Evolutionary conservation across 352 stramenopile genomes (phyloP).

Genomic region (Phytophthora capsici): DNA sequence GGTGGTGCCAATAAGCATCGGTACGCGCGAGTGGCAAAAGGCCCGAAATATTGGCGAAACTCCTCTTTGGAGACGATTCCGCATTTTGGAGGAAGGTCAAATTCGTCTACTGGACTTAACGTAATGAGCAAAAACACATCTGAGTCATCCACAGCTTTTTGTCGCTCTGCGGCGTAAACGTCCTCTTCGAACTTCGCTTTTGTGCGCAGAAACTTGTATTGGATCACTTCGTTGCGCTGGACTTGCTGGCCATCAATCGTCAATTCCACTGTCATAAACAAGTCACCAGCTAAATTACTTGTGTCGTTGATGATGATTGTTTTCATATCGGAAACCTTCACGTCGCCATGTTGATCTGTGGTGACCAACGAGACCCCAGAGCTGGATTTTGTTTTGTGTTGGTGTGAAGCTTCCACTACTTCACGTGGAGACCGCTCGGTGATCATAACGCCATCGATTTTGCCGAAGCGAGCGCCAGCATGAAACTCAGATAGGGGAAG

Average conservation of each 20-base stretch:
- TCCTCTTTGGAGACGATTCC: constrained; percentile 16
- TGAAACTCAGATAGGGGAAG: neutral
- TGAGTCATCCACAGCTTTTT: neutral
- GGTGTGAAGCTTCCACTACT: neutral
- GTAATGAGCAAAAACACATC: constrained; percentile 24
- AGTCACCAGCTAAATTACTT: neutral
- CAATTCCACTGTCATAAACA: neutral
- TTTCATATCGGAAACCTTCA: neutral
- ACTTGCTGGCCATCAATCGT: neutral
- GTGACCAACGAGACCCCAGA: neutral
- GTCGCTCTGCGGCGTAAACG: neutral
- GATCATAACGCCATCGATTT: neutral
- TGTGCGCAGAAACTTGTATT: neutral
- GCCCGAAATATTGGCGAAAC: constrained; percentile 24
- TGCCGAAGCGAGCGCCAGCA: neutral
- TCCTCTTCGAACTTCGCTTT: neutral
- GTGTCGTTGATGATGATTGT: neutral
- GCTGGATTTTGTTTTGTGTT: neutral
- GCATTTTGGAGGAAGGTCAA: constrained; percentile 16
- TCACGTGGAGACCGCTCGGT: neutral
- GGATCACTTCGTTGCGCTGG: constrained; percentile 7
- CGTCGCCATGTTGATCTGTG: neutral
- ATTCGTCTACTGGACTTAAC: neutral
- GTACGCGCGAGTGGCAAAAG: neutral
- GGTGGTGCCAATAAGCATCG: too few species aligned